A percentile compares a stretch with the other conserved stretches of the same genome.
Conservation (phyloP, 371 early-diverging fungal genomes). For the Haplosporangium sp. region DNA sequence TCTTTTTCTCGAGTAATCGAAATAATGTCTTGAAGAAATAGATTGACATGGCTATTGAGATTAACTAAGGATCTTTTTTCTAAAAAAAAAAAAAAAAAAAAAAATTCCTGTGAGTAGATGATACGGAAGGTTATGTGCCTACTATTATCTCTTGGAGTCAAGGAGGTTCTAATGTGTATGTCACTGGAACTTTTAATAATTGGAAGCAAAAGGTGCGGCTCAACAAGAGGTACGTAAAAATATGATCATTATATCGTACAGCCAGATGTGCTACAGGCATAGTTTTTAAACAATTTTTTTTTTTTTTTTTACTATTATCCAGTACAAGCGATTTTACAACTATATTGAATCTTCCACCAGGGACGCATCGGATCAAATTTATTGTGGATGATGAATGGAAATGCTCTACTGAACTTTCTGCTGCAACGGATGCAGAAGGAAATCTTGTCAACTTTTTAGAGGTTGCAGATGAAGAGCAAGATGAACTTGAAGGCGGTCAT, state of each 20-base stretch:
- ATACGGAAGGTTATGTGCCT: conserved; percentile 66
- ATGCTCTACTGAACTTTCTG: conserved; percentile 90
- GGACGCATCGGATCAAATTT: conserved; percentile 96
- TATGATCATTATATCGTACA: too few species aligned
- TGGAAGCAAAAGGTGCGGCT: conserved; percentile 95
- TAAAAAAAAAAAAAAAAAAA: too few species aligned
- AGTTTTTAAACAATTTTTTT: too few species aligned
- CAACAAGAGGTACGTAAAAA: conserved; percentile 75
- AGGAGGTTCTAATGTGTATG: conserved; percentile 88
- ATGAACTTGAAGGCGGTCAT: conserved; percentile 51
- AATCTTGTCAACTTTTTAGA: conserved; percentile 96
- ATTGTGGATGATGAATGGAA: conserved; percentile 99
- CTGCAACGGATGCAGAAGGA: conserved; percentile 94
- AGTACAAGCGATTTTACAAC: conserved; percentile 83
- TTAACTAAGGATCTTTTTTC: too few species aligned
- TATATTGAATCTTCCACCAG: conserved; percentile 89
- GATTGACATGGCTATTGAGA: too few species aligned
- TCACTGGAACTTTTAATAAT: conserved; percentile 97
- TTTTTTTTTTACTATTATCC: not conserved
- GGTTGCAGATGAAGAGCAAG: conserved; percentile 71
- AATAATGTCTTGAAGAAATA: too few species aligned
- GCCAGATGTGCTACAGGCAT: not conserved
- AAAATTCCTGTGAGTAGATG: too few species aligned
- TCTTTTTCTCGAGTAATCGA: too few species aligned
- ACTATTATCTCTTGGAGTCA: conserved; percentile 94